Evolutionary conservation across 169 alveolate genomes (phyloP).

Genomic region (Plasmodium fragile): DNA sequence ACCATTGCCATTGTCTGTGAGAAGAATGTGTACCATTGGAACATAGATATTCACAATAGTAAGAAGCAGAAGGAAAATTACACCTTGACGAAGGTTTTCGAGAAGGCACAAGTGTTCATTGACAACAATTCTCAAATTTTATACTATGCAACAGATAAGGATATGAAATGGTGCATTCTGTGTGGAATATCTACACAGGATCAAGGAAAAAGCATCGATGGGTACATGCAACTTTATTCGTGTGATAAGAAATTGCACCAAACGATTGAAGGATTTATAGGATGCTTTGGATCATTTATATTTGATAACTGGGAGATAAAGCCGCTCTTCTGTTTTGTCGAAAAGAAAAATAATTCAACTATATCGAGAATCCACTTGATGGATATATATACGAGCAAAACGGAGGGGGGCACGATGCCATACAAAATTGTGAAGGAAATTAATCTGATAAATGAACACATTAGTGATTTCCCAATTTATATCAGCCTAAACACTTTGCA

Average conservation of each 20-base stretch:
- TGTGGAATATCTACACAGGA: slow-evolving; percentile 93
- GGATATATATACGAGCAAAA: slow-evolving; percentile 91
- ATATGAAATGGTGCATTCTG: slow-evolving; percentile 95
- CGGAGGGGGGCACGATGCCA: slow-evolving; percentile 62
- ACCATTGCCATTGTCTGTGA: slow-evolving; percentile 95
- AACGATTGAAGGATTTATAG: slow-evolving; percentile 96
- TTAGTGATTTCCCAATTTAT: slow-evolving; percentile 86
- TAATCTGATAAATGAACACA: slow-evolving; percentile 70
- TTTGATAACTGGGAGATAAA: slow-evolving; percentile 84
- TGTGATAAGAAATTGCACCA: slow-evolving; percentile 94
- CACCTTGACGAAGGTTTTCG: slow-evolving; percentile 90
- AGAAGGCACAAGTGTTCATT: slow-evolving; percentile 91
- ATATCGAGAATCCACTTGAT: slow-evolving; percentile 92
- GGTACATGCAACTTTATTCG: slow-evolving; percentile 95
- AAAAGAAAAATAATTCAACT: slow-evolving; percentile 92
- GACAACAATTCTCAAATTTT: slow-evolving; percentile 93
- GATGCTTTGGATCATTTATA: slow-evolving; percentile 93
- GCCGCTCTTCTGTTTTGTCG: slow-evolving; percentile 93
- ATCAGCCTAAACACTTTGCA: slow-evolving; percentile 87
- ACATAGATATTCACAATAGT: slow-evolving; percentile 85
- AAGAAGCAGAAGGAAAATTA: slow-evolving; percentile 73
- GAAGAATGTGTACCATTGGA: slow-evolving; percentile 94
- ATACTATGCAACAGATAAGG: slow-evolving; percentile 91
- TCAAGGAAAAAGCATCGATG: slow-evolving; percentile 92
- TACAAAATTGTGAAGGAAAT: slow-evolving; percentile 81